These are phyloP conservation scores for Saccharomycopsis microspora DNA, from an alignment of 805 yeast species.

Conservation along the genomic window DNA sequence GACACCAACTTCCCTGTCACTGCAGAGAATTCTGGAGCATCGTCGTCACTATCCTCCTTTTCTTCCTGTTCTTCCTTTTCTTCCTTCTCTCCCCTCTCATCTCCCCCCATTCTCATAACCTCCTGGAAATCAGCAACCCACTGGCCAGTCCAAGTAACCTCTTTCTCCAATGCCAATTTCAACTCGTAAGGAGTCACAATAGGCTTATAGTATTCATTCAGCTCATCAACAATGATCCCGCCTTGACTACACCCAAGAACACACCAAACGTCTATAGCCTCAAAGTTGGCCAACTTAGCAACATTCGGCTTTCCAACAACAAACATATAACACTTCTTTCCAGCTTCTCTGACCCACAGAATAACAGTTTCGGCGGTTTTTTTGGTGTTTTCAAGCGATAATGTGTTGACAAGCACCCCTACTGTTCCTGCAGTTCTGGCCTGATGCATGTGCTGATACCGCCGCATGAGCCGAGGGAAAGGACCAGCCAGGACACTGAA, in stretches of 20 bases:
- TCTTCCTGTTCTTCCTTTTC: slow-evolving; percentile 17
- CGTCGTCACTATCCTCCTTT: slow-evolving; percentile 30
- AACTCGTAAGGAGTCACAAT: slow-evolving; percentile 91
- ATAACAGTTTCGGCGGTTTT: slow-evolving; percentile 52
- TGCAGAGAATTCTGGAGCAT: slow-evolving; percentile 77
- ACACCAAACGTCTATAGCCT: slow-evolving; percentile 90
- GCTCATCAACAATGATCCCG: slow-evolving; percentile 75
- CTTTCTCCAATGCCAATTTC: slow-evolving; percentile 64
- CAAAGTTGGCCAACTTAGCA: slow-evolving; percentile 93
- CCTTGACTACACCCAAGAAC: slow-evolving; percentile 90
- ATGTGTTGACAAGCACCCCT: slow-evolving; percentile 83
- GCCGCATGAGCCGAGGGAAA: slow-evolving; percentile 65
- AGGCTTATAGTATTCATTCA: slow-evolving; percentile 77
- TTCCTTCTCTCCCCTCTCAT: slow-evolving; percentile 23
- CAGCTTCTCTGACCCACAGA: slow-evolving; percentile 54
- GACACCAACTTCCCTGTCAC: slow-evolving; percentile 72
- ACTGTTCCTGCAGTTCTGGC: slow-evolving; percentile 89
- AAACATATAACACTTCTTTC: slow-evolving; percentile 85
- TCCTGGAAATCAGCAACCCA: slow-evolving; percentile 81
- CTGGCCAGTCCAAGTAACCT: slow-evolving; percentile 81
- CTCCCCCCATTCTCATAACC: slow-evolving; percentile 29
- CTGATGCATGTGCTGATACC: slow-evolving; percentile 78
- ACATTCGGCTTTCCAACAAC: slow-evolving; percentile 98
- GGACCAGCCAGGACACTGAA: slow-evolving; percentile 40
- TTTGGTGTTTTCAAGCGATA: slow-evolving; percentile 69